Conservation (phyloP, 176 grass and related monocot species). For the Hsuehochloa calcarea region DNA sequence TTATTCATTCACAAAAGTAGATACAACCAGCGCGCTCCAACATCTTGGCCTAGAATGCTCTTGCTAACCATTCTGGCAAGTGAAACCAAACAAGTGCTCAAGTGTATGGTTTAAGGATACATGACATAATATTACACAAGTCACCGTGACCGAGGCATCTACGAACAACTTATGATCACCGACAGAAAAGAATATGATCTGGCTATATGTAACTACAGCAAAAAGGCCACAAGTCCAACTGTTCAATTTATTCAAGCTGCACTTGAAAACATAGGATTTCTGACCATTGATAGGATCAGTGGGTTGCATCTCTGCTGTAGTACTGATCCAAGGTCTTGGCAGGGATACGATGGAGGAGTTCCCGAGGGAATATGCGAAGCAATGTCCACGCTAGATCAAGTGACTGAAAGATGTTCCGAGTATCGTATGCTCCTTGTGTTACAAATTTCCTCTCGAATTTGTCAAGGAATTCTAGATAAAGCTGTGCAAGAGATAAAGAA, state of each 20-base stretch:
- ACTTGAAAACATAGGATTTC: constrained; percentile 35
- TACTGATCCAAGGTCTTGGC: constrained; percentile 93
- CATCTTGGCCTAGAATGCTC: constrained; percentile 36
- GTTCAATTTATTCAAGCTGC: constrained; percentile 60
- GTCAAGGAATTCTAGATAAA: constrained; percentile 95
- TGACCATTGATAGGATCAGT: constrained; percentile 53
- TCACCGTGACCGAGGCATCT: constrained; percentile 31
- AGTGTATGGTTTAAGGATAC: constrained; percentile 31
- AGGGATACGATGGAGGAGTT: constrained; percentile 96
- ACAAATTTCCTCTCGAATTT: constrained; percentile 99
- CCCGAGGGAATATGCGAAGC: constrained; percentile 94
- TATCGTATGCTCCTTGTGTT: constrained; percentile 88
- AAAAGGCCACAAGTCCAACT: constrained; percentile 40
- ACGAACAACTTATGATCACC: constrained; percentile 33
- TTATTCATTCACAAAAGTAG: constrained; percentile 59
- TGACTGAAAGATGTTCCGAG: constrained; percentile 97
- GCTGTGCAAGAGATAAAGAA: constrained; percentile 51
- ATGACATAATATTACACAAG: constrained; percentile 53
- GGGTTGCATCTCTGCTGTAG: constrained; percentile 84
- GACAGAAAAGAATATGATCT: constrained; percentile 54
- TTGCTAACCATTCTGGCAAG: constrained; percentile 39
- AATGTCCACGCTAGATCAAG: constrained; percentile 98
- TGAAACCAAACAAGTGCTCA: constrained; percentile 11
- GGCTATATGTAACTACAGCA: constrained; percentile 51
- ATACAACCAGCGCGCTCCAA: constrained; percentile 46